Conservation (phyloP, 371 early-diverging fungal species). For the Mucor saturninus region DNA sequence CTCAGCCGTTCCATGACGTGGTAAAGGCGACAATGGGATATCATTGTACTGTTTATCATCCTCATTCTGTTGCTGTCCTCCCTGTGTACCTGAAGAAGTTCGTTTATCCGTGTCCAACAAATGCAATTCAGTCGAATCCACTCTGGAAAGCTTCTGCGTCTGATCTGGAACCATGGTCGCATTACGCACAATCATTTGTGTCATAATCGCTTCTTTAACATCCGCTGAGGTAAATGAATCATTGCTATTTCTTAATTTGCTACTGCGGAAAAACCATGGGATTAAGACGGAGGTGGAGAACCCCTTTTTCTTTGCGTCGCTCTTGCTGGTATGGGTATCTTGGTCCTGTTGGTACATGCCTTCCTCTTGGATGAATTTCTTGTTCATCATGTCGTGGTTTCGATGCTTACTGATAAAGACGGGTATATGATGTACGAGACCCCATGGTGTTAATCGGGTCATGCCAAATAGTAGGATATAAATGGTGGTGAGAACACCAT, state of each 20-base stretch:
- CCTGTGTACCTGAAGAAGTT: neutral
- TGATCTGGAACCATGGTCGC: neutral
- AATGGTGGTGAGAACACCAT: slow-evolving; percentile 42
- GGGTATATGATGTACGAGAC: slow-evolving; percentile 42
- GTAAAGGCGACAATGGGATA: neutral
- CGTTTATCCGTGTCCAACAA: neutral
- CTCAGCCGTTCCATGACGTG: neutral
- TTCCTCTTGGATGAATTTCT: neutral
- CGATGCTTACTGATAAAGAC: slow-evolving; percentile 25
- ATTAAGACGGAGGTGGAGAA: slow-evolving; percentile 1
- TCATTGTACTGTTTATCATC: neutral
- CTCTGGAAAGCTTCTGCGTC: neutral
- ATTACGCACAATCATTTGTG: slow-evolving; percentile 6
- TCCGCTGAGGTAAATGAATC: slow-evolving; percentile 7
- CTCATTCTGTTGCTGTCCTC: neutral
- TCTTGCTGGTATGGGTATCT: neutral
- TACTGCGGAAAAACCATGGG: slow-evolving; percentile 28
- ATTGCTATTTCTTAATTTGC: neutral
- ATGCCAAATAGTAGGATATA: slow-evolving; percentile 51
- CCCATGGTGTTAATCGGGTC: slow-evolving; percentile 50
- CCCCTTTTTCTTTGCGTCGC: neutral
- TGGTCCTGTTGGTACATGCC: neutral
- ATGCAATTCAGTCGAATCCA: slow-evolving; percentile 3
- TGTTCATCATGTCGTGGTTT: slow-evolving; percentile 7
- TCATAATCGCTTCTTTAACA: neutral